These are phyloP conservation scores for Trypanosoma avium DNA, from an alignment of 208 protist species.

Conservation along the genomic window DNA sequence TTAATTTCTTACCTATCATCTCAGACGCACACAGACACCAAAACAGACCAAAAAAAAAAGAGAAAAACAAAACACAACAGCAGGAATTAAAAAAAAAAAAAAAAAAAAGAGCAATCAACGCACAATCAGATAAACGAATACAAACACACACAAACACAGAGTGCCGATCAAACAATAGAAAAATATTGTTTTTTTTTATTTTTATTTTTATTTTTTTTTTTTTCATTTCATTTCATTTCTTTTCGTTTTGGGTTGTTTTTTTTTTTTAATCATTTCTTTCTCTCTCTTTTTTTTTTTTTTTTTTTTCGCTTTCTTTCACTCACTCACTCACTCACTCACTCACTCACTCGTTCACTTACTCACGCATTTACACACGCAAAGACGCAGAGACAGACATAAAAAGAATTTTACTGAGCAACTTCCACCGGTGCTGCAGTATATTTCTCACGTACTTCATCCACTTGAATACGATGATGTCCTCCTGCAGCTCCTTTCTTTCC, in stretches of 20 bases:
- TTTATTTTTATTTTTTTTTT: not conserved
- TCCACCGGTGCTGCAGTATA: slow-evolving; percentile 22
- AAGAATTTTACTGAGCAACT: not conserved
- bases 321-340: slow-evolving; percentile 6
- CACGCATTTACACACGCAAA: not conserved
- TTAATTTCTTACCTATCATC: no score
- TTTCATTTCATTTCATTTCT: not conserved
- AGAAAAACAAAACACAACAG: no score
- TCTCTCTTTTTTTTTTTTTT: not conserved
- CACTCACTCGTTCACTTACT: slow-evolving; percentile 1
- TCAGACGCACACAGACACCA: no score
- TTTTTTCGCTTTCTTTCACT: not conserved
- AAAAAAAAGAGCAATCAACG: no score
- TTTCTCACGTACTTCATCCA: slow-evolving; percentile 72
- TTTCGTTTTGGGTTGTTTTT: slow-evolving; percentile 3
- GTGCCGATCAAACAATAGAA: no score
- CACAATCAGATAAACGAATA: no score
- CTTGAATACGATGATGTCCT: slow-evolving; percentile 32
- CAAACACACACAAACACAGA: no score
- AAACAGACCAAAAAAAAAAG: no score
- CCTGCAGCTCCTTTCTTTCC: slow-evolving; percentile 14
- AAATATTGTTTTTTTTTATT: not conserved
- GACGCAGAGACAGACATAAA: slow-evolving; percentile 12
- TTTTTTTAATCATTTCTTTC: slow-evolving; percentile 1
- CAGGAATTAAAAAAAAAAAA: no score